These are phyloP conservation scores for Helianthus tuberosus DNA, from an alignment of 129 eudicot genomes.

Conservation along the genomic window DNA sequence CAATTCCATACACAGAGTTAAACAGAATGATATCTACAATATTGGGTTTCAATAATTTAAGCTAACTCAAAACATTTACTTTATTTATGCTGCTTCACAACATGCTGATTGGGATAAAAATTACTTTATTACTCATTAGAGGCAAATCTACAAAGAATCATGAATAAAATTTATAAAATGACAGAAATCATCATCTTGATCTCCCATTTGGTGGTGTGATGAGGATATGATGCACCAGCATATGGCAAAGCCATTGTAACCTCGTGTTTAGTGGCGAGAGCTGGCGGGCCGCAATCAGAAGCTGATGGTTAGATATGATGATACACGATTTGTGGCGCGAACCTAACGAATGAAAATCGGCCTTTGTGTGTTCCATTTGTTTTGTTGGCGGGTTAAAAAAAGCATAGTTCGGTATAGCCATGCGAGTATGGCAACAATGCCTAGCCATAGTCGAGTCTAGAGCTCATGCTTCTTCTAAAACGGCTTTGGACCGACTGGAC, in stretches of 20 bases:
- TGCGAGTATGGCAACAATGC: slow-evolving; percentile 77
- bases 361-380: background rate
- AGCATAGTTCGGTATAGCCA: slow-evolving; percentile 89
- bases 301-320: background rate
- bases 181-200: background rate
- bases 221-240: slow-evolving; percentile 11
- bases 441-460: slow-evolving; percentile 59
- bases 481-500: slow-evolving; percentile 77
- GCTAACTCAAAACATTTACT: too few relatives aligned
- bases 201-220: background rate
- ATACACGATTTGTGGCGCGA: background rate
- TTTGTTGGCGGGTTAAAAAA: slow-evolving; percentile 47
- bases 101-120: too few relatives aligned
- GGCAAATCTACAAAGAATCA: slow-evolving; percentile 6
- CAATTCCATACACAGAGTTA: too few relatives aligned
- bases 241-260: background rate
- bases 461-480: slow-evolving; percentile 75
- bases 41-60: too few relatives aligned
- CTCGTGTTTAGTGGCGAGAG: background rate
- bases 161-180: background rate
- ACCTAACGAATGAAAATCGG: background rate
- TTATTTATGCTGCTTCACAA: too few relatives aligned
- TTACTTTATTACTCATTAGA: too few relatives aligned
- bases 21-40: too few relatives aligned
- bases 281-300: background rate